These are phyloP conservation scores for Leucogyrophana mollusca DNA, from an alignment of 768 basidiomycete species.

Conservation along the genomic window DNA sequence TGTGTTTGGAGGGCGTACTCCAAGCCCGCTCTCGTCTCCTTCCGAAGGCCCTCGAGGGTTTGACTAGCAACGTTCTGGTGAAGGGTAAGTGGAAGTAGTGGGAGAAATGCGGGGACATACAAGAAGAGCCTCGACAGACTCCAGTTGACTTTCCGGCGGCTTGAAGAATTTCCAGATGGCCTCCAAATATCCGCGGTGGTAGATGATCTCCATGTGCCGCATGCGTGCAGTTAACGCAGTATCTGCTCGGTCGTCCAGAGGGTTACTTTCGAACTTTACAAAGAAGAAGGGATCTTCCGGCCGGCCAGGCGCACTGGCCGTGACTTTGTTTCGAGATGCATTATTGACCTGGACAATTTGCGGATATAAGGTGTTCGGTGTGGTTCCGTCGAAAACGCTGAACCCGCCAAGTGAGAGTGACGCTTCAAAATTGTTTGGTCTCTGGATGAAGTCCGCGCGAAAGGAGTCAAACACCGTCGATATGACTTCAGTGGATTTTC, in stretches of 20 bases:
- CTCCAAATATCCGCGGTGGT: conserved; percentile 92
- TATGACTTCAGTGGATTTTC: conserved; percentile 64
- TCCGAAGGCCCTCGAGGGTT: conserved; percentile 89
- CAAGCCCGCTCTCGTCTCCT: conserved; percentile 91
- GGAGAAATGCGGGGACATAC: conserved; percentile 44
- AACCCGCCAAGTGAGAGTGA: conserved; percentile 84
- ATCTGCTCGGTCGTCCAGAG: conserved; percentile 88
- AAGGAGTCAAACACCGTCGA: conserved; percentile 88
- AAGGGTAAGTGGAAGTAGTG: conserved; percentile 1
- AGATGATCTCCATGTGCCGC: conserved; percentile 96
- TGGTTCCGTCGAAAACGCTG: conserved; percentile 90
- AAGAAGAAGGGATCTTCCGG: conserved; percentile 74
- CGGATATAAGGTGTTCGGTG: conserved; percentile 71
- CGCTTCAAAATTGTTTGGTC: conserved; percentile 84
- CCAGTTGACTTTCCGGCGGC: conserved; percentile 91
- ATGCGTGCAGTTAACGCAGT: conserved; percentile 85
- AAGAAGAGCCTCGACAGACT: conserved; percentile 91
- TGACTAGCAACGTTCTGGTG: conserved; percentile 83
- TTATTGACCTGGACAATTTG: conserved; percentile 89
- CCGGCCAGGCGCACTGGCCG: conserved; percentile 28
- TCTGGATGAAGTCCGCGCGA: conserved; percentile 78
- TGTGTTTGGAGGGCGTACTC: conserved; percentile 92
- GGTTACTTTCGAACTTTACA: conserved; percentile 88
- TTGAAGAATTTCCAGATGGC: conserved; percentile 89
- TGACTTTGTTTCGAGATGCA: conserved; percentile 24